Conservation (phyloP, 169 alveolate species). For the Miamiensis avidus region DNA sequence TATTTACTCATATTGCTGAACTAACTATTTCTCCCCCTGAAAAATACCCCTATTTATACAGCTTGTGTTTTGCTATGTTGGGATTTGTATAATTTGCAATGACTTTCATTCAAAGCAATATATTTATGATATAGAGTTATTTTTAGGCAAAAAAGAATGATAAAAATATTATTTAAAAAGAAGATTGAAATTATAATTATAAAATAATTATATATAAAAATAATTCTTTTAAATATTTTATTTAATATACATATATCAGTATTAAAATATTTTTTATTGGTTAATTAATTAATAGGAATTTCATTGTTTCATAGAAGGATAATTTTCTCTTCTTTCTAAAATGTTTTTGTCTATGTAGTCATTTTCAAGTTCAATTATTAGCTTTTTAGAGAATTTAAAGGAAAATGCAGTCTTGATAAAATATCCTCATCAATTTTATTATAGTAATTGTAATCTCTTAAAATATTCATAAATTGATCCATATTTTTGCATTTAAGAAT, state of each 20-base stretch:
- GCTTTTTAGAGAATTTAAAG: not conserved
- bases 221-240: too few relatives aligned
- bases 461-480: not conserved
- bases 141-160: not conserved
- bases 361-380: not conserved
- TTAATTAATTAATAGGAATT: too few relatives aligned
- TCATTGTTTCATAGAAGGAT: too few relatives aligned
- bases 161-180: not conserved
- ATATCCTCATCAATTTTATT: not conserved
- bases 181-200: not conserved
- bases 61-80: not conserved
- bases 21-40: conserved; percentile 54
- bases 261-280: too few relatives aligned
- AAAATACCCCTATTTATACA: conserved; percentile 68
- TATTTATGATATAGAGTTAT: not conserved
- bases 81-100: conserved; percentile 10
- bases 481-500: not conserved
- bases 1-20: conserved; percentile 45
- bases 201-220: too few relatives aligned
- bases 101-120: conserved; percentile 3
- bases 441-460: not conserved
- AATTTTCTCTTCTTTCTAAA: not conserved
- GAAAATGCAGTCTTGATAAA: not conserved
- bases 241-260: too few relatives aligned
- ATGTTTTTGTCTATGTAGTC: not conserved